Base-by-base conservation (phyloP, 805 yeast species). In the Nematodospora valgi region DNA sequence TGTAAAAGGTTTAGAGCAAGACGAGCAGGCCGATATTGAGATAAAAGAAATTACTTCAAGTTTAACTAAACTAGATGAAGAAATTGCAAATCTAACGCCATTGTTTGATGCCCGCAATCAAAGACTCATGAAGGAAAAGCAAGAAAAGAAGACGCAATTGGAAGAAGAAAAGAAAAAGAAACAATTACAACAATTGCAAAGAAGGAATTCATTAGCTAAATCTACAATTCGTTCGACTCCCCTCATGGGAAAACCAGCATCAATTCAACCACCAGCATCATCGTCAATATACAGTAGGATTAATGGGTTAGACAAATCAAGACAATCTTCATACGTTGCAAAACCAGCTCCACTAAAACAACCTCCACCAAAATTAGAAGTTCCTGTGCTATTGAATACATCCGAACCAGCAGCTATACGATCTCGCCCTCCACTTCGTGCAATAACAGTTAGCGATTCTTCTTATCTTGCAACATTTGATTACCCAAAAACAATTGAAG, bases 161-260 rank as follows among this genome's bases (percentile, higher is more conserved):
- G 56, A 50, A 34, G 45, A 46, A 18, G 56, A 56, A 14, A 52
- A 49, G 32, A 38, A 41, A 27, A 39, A 37, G 32, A 48, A 44
- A 25, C 54, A 43, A 20, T 37, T 32, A 18, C 35, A 35, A 24
- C 40, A 41, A 30, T n/a, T 27, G 13, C 38, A 32, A 17, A 40
- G 33, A 25, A 39, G 38, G 30, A 34, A 34, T 29, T 20, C 31
- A 16, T 13, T 32, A 17, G 27, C 18, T 2, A 37, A 37, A 25
- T 17, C 34, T 4, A 34, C 49, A 7, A 40, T 50, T 19, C 56
- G 57, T 2, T 9, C 34, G 7, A 39, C 48, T 6, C 70, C 71
- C 7, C 48, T 68, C 35, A 66, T 67, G 72, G 72, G 72, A 3
- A 64, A 64, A 36, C 68, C 69, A 5, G 72, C 72, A 13, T 56